Percentiles rank a stretch among this genome's conserved stretches.
These are phyloP conservation scores for Yamadazyma triangularis DNA, from an alignment of 1,139 yeast genomes.

Conservation along the genomic window DNA sequence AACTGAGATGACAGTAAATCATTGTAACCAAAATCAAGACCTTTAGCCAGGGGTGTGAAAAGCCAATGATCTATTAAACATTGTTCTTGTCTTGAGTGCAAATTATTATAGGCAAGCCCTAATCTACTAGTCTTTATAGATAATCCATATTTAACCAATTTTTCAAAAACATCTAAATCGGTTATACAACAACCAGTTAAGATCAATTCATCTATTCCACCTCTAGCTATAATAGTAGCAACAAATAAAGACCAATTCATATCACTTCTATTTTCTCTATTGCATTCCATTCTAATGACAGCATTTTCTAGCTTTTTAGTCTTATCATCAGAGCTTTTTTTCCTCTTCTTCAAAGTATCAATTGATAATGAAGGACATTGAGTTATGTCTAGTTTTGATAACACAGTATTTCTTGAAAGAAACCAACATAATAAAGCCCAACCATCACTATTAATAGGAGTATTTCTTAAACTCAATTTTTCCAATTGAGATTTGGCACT, in stretches of 20 bases:
- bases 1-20: constrained; percentile 44
- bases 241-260: constrained; percentile 74
- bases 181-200: constrained; percentile 69
- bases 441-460: constrained; percentile 63
- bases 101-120: constrained; percentile 66
- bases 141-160: constrained; percentile 53
- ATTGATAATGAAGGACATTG: constrained; percentile 63
- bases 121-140: constrained; percentile 48
- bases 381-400: constrained; percentile 60
- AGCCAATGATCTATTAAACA: constrained; percentile 43
- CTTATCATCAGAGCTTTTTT: constrained; percentile 16
- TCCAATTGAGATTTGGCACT: constrained; percentile 57
- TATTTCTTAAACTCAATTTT: constrained; percentile 66
- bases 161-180: constrained; percentile 49
- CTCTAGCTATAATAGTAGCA: constrained; percentile 63
- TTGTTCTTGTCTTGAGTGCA: constrained; percentile 47
- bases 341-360: constrained; percentile 47
- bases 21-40: constrained; percentile 70
- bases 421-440: constrained; percentile 73
- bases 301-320: constrained; percentile 23
- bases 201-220: constrained; percentile 69
- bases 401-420: constrained; percentile 52
- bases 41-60: constrained; percentile 36
- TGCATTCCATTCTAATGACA: constrained; percentile 52
- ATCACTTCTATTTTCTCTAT: constrained; percentile 56